phyloP scores from a whole-genome alignment of 805 yeast genomes.

The Starmerella lactis-condensi region DNA sequence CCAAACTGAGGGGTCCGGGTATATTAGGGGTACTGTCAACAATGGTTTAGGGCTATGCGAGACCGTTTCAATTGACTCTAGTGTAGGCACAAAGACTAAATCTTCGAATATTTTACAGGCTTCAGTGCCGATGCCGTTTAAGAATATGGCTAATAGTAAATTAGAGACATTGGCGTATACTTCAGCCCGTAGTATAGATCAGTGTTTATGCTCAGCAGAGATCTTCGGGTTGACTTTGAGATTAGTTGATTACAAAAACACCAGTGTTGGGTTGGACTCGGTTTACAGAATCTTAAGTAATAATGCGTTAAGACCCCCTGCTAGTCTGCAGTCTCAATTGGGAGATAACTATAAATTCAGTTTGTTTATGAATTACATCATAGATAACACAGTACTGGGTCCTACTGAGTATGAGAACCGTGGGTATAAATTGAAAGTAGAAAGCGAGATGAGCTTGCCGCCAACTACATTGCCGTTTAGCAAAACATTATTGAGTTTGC shows the following conservation, averaged over 20 bases:
- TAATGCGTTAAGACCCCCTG: no score
- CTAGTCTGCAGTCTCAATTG: no score
- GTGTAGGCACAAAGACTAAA: conserved; percentile 41
- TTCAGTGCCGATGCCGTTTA: conserved; percentile 33
- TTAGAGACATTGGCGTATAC: conserved; percentile 35
- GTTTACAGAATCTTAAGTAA: no score
- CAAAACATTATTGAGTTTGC: conserved; percentile 23
- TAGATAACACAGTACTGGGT: conserved; percentile 27
- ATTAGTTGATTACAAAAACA: conserved; percentile 22
- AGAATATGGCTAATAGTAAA: conserved; percentile 27
- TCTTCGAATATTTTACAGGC: conserved; percentile 36
- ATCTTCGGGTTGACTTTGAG: conserved; percentile 29
- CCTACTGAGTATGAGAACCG: conserved; percentile 26
- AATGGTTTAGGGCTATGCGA: conserved; percentile 60
- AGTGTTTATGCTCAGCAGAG: no score
- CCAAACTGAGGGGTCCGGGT: conserved; percentile 93
- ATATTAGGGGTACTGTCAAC: conserved; percentile 48
- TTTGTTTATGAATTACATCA: conserved; percentile 27
- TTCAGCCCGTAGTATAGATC: no score
- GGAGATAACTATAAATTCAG: conserved; percentile 46
- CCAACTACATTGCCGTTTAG: conserved; percentile 23
- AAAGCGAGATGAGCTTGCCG: conserved; percentile 30
- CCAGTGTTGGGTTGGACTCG: conserved; percentile 40
- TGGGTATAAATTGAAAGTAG: conserved; percentile 28
- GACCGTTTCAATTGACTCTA: conserved; percentile 34